Conservation (phyloP, 1,284 basidiomycete genomes). For the Porodaedalea pini region DNA sequence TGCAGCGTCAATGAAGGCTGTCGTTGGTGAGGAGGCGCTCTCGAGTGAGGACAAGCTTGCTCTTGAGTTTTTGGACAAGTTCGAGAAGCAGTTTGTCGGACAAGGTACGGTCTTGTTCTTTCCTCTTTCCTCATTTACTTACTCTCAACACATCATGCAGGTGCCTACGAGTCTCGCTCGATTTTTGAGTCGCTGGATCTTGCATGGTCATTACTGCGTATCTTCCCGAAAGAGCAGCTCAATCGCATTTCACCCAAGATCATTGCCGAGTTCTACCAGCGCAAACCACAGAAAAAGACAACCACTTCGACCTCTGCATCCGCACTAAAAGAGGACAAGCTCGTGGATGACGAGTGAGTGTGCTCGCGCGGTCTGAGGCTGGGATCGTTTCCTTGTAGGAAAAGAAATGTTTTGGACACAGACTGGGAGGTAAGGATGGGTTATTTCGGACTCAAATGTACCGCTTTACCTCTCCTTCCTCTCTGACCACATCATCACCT, state of each 20-base stretch:
- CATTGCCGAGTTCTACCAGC: slow-evolving; percentile 80
- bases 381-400: not conserved
- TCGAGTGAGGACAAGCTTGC: slow-evolving; percentile 92
- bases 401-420: not conserved
- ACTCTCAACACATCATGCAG: slow-evolving; percentile 36
- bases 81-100: slow-evolving; percentile 92
- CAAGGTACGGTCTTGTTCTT: slow-evolving; percentile 61
- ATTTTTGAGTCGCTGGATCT: slow-evolving; percentile 98
- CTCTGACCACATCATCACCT: no score
- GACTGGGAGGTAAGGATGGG: no score
- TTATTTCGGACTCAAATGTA: no score
- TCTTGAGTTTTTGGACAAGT: slow-evolving; percentile 90
- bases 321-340: slow-evolving; percentile 48
- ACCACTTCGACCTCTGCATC: slow-evolving; percentile 41
- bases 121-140: not conserved
- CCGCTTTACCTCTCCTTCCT: no score
- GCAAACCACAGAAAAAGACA: slow-evolving; percentile 68
- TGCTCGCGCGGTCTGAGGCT: not conserved
- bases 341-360: slow-evolving; percentile 46
- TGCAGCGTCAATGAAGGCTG: slow-evolving; percentile 98
- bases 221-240: slow-evolving; percentile 98
- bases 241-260: slow-evolving; percentile 95
- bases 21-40: slow-evolving; percentile 97
- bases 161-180: slow-evolving; percentile 91
- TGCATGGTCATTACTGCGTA: slow-evolving; percentile 94